phyloP scores from a whole-genome alignment of 768 basidiomycete genomes.

The Xerocomellus chrysenteron region DNA sequence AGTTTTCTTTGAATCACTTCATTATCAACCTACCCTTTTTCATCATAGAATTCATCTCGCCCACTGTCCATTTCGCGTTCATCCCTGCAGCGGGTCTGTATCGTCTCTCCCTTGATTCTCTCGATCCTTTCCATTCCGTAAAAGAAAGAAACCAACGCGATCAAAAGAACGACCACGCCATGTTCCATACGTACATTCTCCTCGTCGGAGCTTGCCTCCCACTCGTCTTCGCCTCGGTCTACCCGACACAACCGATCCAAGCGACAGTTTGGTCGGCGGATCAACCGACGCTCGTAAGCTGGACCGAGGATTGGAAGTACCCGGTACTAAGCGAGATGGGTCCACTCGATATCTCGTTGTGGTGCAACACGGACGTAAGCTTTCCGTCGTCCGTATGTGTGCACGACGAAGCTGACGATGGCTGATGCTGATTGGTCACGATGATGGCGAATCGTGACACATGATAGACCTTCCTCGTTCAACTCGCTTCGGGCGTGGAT shows the following conservation, averaged over 20 bases:
- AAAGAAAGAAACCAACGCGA: not conserved
- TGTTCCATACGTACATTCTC: slow-evolving; percentile 5
- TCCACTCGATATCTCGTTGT: slow-evolving; percentile 46
- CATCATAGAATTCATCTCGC: slow-evolving; percentile 1
- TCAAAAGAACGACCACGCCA: not conserved
- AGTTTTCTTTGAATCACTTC: not conserved
- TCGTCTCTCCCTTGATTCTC: not conserved
- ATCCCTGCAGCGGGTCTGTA: slow-evolving; percentile 32
- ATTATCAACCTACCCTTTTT: not conserved
- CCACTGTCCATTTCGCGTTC: not conserved
- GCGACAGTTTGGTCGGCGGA: slow-evolving; percentile 47
- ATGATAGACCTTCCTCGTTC: slow-evolving; percentile 37
- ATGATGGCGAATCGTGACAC: slow-evolving; percentile 5
- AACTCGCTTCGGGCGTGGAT: slow-evolving; percentile 44
- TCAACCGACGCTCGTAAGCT: slow-evolving; percentile 40
- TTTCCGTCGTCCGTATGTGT: not conserved
- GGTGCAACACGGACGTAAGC: slow-evolving; percentile 41
- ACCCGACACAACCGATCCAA: slow-evolving; percentile 50
- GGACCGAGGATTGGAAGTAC: slow-evolving; percentile 46
- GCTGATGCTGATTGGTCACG: not conserved
- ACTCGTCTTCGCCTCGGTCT: slow-evolving; percentile 38
- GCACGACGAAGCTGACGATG: slow-evolving; percentile 2
- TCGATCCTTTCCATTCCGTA: not conserved
- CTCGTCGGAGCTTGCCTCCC: slow-evolving; percentile 8
- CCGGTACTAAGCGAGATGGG: slow-evolving; percentile 47